Conservation (phyloP, 2,329 filamentous ascomycete species). For the Trichoderma oligosporum region DNA sequence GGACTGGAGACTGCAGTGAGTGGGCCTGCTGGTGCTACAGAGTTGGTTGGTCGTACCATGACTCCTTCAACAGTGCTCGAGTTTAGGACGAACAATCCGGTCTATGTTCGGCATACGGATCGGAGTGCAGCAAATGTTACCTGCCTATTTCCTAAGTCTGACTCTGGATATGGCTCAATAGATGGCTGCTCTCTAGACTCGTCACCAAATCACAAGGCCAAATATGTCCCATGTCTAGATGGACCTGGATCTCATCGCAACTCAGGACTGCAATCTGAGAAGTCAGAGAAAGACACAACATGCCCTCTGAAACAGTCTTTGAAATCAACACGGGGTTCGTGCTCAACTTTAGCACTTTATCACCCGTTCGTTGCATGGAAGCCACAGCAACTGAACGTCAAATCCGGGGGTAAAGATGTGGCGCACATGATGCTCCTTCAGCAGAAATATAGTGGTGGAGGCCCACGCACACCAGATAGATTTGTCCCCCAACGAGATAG, state of each 20-base stretch:
- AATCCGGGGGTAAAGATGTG: neutral
- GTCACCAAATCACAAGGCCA: neutral
- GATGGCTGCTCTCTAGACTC: constrained; percentile 23
- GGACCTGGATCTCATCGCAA: constrained; percentile 16
- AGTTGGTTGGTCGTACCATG: constrained; percentile 9
- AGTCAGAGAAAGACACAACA: neutral
- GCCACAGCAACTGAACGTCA: constrained; percentile 5
- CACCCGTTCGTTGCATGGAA: neutral
- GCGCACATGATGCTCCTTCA: neutral
- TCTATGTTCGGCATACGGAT: neutral
- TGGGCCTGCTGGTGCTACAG: constrained; percentile 4
- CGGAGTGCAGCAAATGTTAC: constrained; percentile 5
- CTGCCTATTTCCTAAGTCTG: constrained; percentile 24
- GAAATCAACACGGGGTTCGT: neutral
- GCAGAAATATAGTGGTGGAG: constrained; percentile 7
- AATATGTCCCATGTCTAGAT: constrained; percentile 2
- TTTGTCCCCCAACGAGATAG: constrained; percentile 47
- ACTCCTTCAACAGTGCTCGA: constrained; percentile 3
- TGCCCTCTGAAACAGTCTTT: neutral
- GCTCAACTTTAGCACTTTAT: neutral
- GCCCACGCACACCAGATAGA: constrained; percentile 40
- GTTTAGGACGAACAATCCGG: constrained; percentile 2
- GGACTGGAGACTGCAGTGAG: neutral
- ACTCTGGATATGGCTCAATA: constrained; percentile 32
- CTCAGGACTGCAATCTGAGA: neutral